Evolutionary conservation across 1,284 basidiomycete genomes (phyloP).

Genomic region (Bjerkandera adusta): DNA sequence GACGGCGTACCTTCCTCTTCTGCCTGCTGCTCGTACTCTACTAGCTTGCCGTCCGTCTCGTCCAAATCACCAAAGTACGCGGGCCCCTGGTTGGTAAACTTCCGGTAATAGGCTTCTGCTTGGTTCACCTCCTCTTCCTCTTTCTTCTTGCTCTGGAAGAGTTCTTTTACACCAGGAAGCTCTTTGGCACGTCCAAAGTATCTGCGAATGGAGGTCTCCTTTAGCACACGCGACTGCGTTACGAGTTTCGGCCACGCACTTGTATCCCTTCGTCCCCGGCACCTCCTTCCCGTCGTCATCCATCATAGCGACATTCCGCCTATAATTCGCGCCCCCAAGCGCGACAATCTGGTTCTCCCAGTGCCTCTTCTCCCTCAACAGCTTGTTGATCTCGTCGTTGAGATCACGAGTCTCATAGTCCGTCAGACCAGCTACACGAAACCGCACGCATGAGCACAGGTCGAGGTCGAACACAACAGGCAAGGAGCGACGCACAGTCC

Average conservation of each 20-base stretch:
- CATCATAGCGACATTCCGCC: constrained; percentile 86
- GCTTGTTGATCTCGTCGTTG: constrained; percentile 98
- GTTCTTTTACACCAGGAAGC: constrained; percentile 91
- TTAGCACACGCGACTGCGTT: too few relatives aligned
- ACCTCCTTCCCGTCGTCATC: constrained; percentile 95
- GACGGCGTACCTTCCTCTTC: constrained; percentile 70
- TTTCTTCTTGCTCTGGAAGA: constrained; percentile 83
- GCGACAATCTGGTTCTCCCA: constrained; percentile 98
- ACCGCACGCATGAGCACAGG: too few relatives aligned
- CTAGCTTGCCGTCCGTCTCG: constrained; percentile 71
- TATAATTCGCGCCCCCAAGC: constrained; percentile 95
- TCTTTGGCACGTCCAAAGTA: constrained; percentile 98
- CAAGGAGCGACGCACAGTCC: constrained; percentile 63
- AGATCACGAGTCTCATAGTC: constrained; percentile 96
- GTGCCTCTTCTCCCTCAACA: constrained; percentile 92
- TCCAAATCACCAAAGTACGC: constrained; percentile 93
- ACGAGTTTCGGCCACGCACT: constrained; percentile 65
- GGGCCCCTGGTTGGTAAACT: constrained; percentile 86
- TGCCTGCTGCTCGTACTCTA: constrained; percentile 69
- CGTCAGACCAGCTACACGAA: constrained; percentile 85
- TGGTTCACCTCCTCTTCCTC: constrained; percentile 86
- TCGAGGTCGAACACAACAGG: too few relatives aligned
- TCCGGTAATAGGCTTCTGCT: constrained; percentile 78
- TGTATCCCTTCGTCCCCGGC: constrained; percentile 97
- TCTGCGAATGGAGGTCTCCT: constrained; percentile 36